Evolutionary conservation across 2,329 filamentous ascomycete genomes (phyloP), one percentile per base, ranked within the genome.

Genomic region (Fusarium dlaminii): DNA sequence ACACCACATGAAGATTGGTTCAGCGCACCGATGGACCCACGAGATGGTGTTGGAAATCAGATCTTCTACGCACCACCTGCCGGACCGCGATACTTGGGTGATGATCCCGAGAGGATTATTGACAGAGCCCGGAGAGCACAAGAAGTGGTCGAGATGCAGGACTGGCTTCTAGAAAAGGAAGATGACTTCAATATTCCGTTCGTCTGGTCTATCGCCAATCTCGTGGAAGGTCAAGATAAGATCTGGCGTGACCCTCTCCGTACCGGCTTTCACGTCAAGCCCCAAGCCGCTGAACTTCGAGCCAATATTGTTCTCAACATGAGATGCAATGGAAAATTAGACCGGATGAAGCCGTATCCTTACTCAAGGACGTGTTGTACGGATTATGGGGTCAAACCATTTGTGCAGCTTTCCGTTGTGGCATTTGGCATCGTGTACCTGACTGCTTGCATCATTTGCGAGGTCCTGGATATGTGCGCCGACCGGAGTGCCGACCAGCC

Each of bases 321-420:
- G 30, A 84, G 87, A 51, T 91, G 89, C 79, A 90, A 72, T 79
- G 84, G 79, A 58, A 84, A 72, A 72, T 80, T 68, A 60, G 78
- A 67, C 72, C 79, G 55, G 9, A 51, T 70, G 30, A 45, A 66
- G 1, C 80, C 80, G 13, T 85, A 84, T 65, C 83, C 84, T 2
- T 86, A 85, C 73, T 80, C 85, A 48, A 81, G 84, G 52, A 89
- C 87, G 6, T 90, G 88, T 69, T 90, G 88, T 70, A 85, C 81
- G 37, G 83, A 82, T n/a, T 89, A 89, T 66, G 76, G 79, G 6
- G 60, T 54, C 12, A 68, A 62, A 3, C 39, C 70, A 20, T 55
- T 79, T 43, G 13, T 34, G 1, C 24, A 45, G 1, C n/a, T 72
- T 11, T 36, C 75, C 4, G 15, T 79, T 8, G 46, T 81, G 6